Percentiles rank a stretch among this genome's conserved stretches.
Conservation (phyloP, 192 early-diverging fungal genomes). For the Coemansia sp. region DNA sequence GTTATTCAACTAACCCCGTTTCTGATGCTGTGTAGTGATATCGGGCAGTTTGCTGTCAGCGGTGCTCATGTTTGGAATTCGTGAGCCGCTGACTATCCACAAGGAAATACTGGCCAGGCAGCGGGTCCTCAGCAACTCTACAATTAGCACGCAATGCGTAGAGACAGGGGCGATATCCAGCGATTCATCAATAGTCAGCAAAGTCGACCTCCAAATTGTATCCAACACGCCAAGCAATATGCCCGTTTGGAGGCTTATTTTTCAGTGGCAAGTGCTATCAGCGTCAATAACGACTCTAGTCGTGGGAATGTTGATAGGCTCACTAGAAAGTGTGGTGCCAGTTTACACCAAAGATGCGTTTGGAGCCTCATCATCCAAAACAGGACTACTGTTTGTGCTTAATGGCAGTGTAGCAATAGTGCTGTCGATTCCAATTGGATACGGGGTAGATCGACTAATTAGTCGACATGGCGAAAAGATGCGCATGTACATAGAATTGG, state of each 20-base stretch:
- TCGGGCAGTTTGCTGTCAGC: background rate
- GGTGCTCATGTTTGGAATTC: conserved; percentile 29
- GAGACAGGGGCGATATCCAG: background rate
- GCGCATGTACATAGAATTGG: conserved; percentile 31
- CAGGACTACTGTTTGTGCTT: conserved; percentile 36
- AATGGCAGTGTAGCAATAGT: conserved; percentile 39
- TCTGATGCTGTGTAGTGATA: background rate
- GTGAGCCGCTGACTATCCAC: conserved; percentile 37
- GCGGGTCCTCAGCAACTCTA: background rate
- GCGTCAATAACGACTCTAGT: conserved; percentile 38
- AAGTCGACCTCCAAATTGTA: background rate
- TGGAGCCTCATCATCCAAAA: conserved; percentile 27
- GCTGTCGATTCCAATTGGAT: conserved; percentile 33
- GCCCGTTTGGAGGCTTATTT: conserved; percentile 35
- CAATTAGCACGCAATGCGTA: background rate
- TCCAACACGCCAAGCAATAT: conserved; percentile 14
- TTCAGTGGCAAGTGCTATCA: conserved; percentile 49
- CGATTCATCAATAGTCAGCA: background rate
- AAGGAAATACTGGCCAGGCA: conserved; percentile 10
- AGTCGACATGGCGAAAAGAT: conserved; percentile 24
- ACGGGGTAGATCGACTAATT: conserved; percentile 32
- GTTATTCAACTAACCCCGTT: background rate
- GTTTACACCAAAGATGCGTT: conserved; percentile 45
- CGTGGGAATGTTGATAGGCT: conserved; percentile 28
- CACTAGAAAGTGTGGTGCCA: conserved; percentile 39